Evolutionary conservation across 2,329 filamentous ascomycete species (phyloP), one percentile per base, ranked within the genome.

Genomic region (Lachnellula arida): DNA sequence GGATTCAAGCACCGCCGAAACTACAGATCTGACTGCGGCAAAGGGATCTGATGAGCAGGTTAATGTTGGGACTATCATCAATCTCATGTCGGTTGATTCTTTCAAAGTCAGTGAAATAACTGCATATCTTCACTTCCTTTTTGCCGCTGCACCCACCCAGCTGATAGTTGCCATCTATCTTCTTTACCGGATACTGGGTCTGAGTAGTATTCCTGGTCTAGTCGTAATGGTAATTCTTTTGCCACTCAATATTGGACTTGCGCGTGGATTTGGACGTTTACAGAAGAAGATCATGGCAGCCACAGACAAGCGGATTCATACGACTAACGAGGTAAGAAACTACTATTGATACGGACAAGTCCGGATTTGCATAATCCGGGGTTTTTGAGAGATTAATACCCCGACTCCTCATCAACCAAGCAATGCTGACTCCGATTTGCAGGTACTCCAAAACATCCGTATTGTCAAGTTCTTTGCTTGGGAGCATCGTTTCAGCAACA

Each of bases 391-490:
- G 9, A 32, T 32, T 12, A 12, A 32, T 32, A 32, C 9, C 28
- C 28, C 9, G 3, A 32, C 28, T 12, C 9, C 28, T 32, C 9
- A 12, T 32, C 9, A 32, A 32, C 9, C 28, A 32, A 32, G 9
- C 9, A 32, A 32, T 32, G 9, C 28, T 32, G 28, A 32, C 28
- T 32, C 28, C 28, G 28, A 32, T 32, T 12, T 32, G 9, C 28
- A 32, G 28, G 28, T 97, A 7, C 78, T 99, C 28, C 92, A 96
- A 69, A 99, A 97, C 67, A 97, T 99, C 63, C 86, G 94, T 51
- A 97, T 99, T 70, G 97, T 99, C 81, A 99, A 99, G 71, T 99
- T 94, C 73, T 99, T 99, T 70, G 93, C 94, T 0, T 99, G 94
- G 94, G 94, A 99, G 72, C 85, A 91, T 65, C 88, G 93, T 2